Base-by-base conservation (phyloP, 2,329 filamentous ascomycete species). In the Aureobasidium sp. region DNA sequence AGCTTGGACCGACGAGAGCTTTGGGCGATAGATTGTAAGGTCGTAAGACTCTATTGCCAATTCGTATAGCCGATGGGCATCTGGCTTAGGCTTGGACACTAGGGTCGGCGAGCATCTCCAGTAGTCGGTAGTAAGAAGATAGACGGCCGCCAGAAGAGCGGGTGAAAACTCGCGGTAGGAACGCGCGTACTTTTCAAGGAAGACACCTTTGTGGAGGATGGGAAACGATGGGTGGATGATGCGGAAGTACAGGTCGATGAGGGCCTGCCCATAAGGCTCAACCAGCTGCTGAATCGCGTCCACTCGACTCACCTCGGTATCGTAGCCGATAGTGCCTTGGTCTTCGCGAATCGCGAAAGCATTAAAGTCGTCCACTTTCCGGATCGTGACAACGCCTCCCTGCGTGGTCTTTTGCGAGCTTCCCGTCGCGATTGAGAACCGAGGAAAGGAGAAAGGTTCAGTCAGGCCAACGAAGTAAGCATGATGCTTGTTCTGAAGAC, bases 191-290 rank as follows among this genome's bases (percentile, higher is more conserved):
- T 85, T 85, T 66, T 84, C 82, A 38, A 84, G 74, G 62, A 83
- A 85, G 13, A 84, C 81, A 33, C 78, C 79, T 67, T 85, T 85
- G 66, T 85, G 81, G 3, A 84, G 68, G 49, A 84, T 78, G 1
- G 82, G 82, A 65, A 81, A 84, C 60, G 76, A 78, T 0, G 82
- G 82, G 64, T 84, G 82, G 9, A 84, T 77, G 40, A 83, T 80
- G 27, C 81, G 75, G 65, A 92, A 93, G 75, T 89, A 93, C 11
- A 92, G 75, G 65, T 88, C 83, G 58, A 93, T 81, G 54, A 94
- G 77, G 55, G 81, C 81, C 43, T 82, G 82, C 15, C 89, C 88
- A 69, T 91, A 81, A 3, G 88, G 87, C 13, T 81, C 79, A 19
- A 92, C 86, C 27, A 88, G 76, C 38, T 78, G 79, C 73, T 93